Evolutionary conservation across 306 rosid genomes (phyloP).

Genomic region (Quercus mongolica): DNA sequence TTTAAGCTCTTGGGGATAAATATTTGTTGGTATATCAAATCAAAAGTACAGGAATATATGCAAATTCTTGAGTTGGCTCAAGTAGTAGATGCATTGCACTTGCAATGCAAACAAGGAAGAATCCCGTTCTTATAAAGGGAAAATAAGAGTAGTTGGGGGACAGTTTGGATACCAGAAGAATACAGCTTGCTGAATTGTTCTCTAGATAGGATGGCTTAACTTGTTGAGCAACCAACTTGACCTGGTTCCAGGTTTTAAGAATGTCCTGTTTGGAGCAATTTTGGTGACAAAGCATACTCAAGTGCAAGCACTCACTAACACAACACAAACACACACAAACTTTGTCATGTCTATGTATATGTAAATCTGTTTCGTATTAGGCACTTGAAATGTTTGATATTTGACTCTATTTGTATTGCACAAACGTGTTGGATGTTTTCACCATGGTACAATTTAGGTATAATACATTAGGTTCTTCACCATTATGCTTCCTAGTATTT

Average conservation of each 20-base stretch:
- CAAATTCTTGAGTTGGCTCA: neutral
- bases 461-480: no score
- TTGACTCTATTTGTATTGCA: neutral
- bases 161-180: neutral
- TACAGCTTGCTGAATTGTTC: neutral
- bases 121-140: neutral
- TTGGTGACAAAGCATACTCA: neutral
- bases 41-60: neutral
- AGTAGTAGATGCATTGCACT: neutral
- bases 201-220: neutral
- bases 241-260: neutral
- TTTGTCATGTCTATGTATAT: neutral
- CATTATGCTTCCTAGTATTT: conserved; percentile 3
- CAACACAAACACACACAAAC: neutral
- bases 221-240: neutral
- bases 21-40: neutral
- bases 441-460: no score
- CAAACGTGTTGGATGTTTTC: neutral
- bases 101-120: neutral
- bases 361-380: neutral
- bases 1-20: neutral
- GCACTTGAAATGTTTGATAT: neutral
- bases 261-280: neutral
- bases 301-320: neutral
- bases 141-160: neutral